Evolutionary conservation across 2,329 filamentous ascomycete genomes (phyloP).

Genomic region (Penicillium brasilianum): DNA sequence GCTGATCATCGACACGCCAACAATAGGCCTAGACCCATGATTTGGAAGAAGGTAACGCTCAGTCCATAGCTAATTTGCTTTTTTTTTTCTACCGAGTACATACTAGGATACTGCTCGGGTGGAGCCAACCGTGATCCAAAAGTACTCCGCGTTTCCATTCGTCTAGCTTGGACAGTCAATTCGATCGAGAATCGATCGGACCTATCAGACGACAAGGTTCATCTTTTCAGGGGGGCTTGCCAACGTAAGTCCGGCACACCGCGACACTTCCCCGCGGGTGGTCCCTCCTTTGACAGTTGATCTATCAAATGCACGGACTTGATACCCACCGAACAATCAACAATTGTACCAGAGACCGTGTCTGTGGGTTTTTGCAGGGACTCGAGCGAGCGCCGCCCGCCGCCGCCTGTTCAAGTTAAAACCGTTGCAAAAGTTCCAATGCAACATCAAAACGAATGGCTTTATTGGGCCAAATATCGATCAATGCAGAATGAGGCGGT

Average conservation of each 20-base stretch:
- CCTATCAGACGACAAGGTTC: background rate
- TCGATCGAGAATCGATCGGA: background rate
- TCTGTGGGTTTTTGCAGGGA: background rate
- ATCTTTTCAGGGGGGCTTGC: background rate
- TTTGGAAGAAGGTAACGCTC: background rate
- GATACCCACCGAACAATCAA: background rate
- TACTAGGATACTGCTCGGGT: background rate
- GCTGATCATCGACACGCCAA: background rate
- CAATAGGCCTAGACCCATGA: background rate
- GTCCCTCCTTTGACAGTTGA: slow-evolving; percentile 13
- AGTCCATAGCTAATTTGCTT: background rate
- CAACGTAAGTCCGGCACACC: background rate
- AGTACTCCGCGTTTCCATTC: background rate
- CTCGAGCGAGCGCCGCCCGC: background rate
- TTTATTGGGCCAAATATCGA: background rate
- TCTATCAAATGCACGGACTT: slow-evolving; percentile 11
- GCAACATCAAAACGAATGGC: background rate
- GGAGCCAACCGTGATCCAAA: background rate
- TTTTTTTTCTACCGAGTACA: too few species aligned
- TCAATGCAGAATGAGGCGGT: background rate
- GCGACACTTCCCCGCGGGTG: background rate
- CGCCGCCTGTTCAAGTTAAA: background rate
- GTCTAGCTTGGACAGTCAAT: background rate
- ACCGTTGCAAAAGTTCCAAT: background rate
- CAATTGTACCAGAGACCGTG: background rate